Evolutionary conservation across 2,329 filamentous ascomycete species (phyloP), one percentile per base, ranked within the genome.

Genomic region (Aquanectria penicillioides): DNA sequence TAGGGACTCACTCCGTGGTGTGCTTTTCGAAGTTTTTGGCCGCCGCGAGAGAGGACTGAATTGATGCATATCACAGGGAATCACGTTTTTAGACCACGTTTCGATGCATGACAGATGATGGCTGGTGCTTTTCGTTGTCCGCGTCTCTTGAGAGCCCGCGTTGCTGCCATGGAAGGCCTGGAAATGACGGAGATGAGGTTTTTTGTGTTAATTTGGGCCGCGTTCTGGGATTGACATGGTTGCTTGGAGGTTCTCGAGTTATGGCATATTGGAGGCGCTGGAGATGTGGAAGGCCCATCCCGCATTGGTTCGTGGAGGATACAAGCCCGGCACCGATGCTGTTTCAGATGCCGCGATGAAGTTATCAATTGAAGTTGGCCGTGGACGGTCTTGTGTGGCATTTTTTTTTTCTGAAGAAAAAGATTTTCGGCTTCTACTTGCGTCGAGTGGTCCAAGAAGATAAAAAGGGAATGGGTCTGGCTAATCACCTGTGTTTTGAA

Each of bases 91-190:
- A 80, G 80, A 82, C 77, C 77, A 79, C 71, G 76, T 79, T 76
- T 78, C 75, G 74, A 73, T 81, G 80, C 80, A 83, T 81, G 78
- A 79, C 76, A 76, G 74, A 79, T 69, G 75, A 80, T 77, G 78
- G 77, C 78, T 77, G 67, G 64, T 68, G 70, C 67, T 72, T 72
- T 78, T 78, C 77, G 75, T 77, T 79, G 76, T 72, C 71, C 63
- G 61, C 68, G 65, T 72, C 70, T 69, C 61, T 62, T 65, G 65
- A 71, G 61, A 61, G 59, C 63, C 64, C 66, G 62, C 63, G 56
- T 66, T 63, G 49, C 59, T 63, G 66, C 64, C 63, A 63, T 67
- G 58, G 63, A 63, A 62, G 69, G 65, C 61, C 61, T 61, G 65
- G 59, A 58, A 59, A 67, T 55, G 63, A 58, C 60, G 60, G 57